Conservation (phyloP, 768 basidiomycete species). For the Macrolepiota albuminosa region DNA sequence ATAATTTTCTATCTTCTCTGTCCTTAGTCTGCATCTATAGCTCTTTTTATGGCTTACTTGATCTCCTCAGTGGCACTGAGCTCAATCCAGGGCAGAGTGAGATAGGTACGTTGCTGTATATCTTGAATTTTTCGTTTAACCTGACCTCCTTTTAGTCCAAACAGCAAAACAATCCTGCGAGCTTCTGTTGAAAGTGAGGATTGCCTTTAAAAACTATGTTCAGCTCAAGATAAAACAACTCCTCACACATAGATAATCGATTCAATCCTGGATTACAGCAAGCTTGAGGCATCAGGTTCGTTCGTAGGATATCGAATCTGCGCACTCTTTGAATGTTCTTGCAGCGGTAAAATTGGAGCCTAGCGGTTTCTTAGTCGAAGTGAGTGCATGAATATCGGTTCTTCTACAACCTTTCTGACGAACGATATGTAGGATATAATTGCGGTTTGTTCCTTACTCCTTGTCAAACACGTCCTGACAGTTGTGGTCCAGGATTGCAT, state of each 20-base stretch:
- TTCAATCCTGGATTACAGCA: conserved; percentile 76
- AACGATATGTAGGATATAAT: conserved; percentile 49
- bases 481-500: conserved; percentile 54
- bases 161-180: conserved; percentile 79
- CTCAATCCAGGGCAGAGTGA: conserved; percentile 66
- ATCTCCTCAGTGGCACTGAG: conserved; percentile 68
- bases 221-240: background rate
- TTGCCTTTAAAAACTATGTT: background rate
- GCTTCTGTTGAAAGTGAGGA: conserved; percentile 55
- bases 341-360: conserved; percentile 67
- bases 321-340: conserved; percentile 7
- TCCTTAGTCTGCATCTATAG: conserved; percentile 24
- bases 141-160: conserved; percentile 40
- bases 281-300: conserved; percentile 68
- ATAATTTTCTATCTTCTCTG: background rate
- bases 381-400: conserved; percentile 15
- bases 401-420: background rate
- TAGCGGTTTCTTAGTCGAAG: conserved; percentile 62
- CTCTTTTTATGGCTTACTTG: conserved; percentile 73
- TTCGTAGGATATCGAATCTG: background rate
- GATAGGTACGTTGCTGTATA: conserved; percentile 42
- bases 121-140: background rate
- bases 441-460: conserved; percentile 38
- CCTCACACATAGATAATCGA: conserved; percentile 58
- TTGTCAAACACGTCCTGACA: conserved; percentile 3